Conservation (phyloP, 345 rosid species). For the Gossypium bickii region DNA sequence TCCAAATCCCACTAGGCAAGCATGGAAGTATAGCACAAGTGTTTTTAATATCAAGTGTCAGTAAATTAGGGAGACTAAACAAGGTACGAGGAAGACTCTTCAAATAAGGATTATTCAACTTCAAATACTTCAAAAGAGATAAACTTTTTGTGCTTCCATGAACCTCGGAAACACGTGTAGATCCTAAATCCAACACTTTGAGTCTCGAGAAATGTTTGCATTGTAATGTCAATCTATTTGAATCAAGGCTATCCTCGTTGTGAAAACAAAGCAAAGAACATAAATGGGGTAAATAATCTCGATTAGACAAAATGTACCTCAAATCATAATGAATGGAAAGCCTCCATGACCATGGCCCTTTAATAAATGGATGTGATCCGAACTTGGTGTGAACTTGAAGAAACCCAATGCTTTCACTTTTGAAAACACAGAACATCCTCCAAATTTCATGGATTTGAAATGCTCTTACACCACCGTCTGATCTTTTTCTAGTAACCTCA, state of each 20-base stretch:
- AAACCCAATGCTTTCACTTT: not conserved
- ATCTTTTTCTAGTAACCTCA: not conserved
- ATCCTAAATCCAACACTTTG: not conserved
- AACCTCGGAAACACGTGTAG: not conserved
- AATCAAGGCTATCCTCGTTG: not conserved
- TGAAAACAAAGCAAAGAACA: not conserved
- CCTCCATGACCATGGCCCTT: not conserved
- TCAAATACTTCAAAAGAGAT: slow-evolving; percentile 7
- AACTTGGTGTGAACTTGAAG: not conserved
- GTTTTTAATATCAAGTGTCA: not conserved
- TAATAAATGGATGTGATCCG: not conserved
- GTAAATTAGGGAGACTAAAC: not conserved
- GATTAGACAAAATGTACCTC: not conserved
- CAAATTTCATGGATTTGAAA: slow-evolving; percentile 2
- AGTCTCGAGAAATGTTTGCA: not conserved
- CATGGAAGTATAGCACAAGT: not conserved
- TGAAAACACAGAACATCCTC: not conserved
- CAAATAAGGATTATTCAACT: not conserved
- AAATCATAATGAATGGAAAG: not conserved
- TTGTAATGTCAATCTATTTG: not conserved
- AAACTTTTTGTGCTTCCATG: not conserved
- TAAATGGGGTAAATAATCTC: not conserved
- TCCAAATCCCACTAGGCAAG: not conserved
- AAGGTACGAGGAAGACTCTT: not conserved
- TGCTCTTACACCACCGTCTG: not conserved